phyloP scores from a whole-genome alignment of 768 basidiomycete genomes.

The Termitomyces bulborhizus region DNA sequence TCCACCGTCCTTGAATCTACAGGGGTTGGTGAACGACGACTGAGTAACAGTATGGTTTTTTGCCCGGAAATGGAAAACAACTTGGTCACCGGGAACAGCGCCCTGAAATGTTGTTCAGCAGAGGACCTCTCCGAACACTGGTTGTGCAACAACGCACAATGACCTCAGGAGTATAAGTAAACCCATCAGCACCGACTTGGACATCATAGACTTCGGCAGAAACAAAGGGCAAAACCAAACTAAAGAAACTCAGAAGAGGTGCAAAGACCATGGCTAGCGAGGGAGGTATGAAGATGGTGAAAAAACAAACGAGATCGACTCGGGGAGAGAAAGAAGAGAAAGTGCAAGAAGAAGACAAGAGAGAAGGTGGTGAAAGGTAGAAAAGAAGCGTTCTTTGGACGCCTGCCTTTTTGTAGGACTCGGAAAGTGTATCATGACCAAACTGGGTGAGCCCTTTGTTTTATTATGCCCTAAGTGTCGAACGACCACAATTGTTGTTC shows the following conservation, averaged over 20 bases:
- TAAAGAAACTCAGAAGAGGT: conserved; percentile 29
- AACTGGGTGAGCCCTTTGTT: not conserved
- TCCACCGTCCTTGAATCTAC: conserved; percentile 38
- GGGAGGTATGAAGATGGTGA: conserved; percentile 16
- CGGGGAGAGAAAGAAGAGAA: conserved; percentile 10
- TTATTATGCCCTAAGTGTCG: not conserved
- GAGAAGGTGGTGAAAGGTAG: conserved; percentile 13
- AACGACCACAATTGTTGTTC: not conserved
- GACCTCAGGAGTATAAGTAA: conserved; percentile 45
- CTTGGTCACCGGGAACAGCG: conserved; percentile 49
- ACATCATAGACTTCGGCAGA: conserved; percentile 46
- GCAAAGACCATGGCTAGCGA: conserved; percentile 40
- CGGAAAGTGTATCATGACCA: not conserved
- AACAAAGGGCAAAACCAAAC: conserved; percentile 45
- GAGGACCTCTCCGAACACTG: not conserved
- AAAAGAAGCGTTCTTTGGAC: conserved; percentile 10
- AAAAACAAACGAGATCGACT: conserved; percentile 21
- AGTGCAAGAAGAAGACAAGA: conserved; percentile 17
- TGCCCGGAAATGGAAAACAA: conserved; percentile 55
- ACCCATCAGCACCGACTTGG: conserved; percentile 42
- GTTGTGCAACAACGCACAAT: conserved; percentile 31
- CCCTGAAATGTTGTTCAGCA: conserved; percentile 20
- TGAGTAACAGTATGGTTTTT: conserved; percentile 53
- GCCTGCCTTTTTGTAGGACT: not conserved
- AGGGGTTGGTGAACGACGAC: conserved; percentile 48